These are phyloP conservation scores for Pezizomycotina sp. DNA, from an alignment of 2,329 filamentous ascomycete species.

Conservation along the genomic window DNA sequence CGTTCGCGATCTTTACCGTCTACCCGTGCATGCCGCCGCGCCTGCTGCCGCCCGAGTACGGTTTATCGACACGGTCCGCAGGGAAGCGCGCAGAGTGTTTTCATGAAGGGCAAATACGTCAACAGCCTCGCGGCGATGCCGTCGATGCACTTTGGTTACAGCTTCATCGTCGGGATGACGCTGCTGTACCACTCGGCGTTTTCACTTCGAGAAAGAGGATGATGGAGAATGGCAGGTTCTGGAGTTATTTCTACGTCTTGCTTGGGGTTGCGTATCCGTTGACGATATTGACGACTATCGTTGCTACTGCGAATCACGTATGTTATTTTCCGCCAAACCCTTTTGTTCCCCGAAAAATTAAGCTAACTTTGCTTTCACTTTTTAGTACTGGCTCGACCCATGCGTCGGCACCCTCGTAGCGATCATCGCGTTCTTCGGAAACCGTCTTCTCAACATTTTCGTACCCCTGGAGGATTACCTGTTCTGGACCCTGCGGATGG, in stretches of 20 bases:
- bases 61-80: constrained; percentile 45
- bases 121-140: constrained; percentile 44
- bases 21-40: constrained; percentile 50
- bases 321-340: too few species aligned
- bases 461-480: constrained; percentile 37
- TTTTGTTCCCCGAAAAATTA: too few species aligned
- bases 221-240: constrained; percentile 27
- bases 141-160: constrained; percentile 40
- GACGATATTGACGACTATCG: constrained; percentile 41
- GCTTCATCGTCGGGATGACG: constrained; percentile 38
- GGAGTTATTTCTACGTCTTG: constrained; percentile 32
- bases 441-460: constrained; percentile 36
- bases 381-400: constrained; percentile 37
- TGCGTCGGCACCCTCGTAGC: constrained; percentile 35
- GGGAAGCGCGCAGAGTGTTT: constrained; percentile 38
- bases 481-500: constrained; percentile 33
- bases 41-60: constrained; percentile 42
- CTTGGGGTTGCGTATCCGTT: constrained; percentile 38
- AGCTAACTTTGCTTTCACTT: neutral
- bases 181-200: constrained; percentile 38
- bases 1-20: constrained; percentile 45
- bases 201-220: too few species aligned
- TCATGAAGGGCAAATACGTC: constrained; percentile 41
- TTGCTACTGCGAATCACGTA: constrained; percentile 47
- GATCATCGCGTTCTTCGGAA: constrained; percentile 33